These are phyloP conservation scores for Ceratocystis smalleyi DNA, from an alignment of 2,329 filamentous ascomycete species.

Conservation along the genomic window DNA sequence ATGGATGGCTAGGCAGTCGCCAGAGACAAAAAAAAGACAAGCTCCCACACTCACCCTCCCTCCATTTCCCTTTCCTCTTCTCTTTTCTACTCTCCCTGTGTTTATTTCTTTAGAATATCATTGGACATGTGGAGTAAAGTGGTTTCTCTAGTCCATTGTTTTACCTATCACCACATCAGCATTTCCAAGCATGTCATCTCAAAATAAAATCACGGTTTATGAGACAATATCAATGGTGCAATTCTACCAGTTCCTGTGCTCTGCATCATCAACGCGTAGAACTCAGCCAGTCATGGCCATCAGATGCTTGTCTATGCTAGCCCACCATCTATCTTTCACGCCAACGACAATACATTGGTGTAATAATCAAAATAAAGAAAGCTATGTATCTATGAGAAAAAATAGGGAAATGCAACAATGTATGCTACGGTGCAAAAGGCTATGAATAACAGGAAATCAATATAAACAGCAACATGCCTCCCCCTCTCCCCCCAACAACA, in stretches of 20 bases:
- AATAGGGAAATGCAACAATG: background rate
- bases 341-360: background rate
- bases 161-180: slow-evolving; percentile 10
- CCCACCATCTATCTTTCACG: background rate
- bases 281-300: background rate
- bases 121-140: slow-evolving; percentile 1
- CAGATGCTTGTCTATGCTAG: background rate
- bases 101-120: background rate
- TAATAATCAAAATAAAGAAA: background rate
- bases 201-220: slow-evolving; percentile 8
- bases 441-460: background rate
- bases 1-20: background rate
- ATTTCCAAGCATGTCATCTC: slow-evolving; percentile 12
- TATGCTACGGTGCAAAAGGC: background rate
- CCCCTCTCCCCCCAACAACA: background rate
- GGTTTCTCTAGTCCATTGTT: slow-evolving; percentile 2
- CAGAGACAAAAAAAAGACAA: background rate
- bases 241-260: background rate
- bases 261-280: background rate
- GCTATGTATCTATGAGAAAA: background rate
- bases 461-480: background rate
- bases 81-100: background rate
- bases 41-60: background rate
- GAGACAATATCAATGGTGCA: background rate
- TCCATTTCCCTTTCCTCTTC: background rate